Base-by-base conservation (phyloP, 2,329 filamentous ascomycete species). In the Calycina herbarum region DNA sequence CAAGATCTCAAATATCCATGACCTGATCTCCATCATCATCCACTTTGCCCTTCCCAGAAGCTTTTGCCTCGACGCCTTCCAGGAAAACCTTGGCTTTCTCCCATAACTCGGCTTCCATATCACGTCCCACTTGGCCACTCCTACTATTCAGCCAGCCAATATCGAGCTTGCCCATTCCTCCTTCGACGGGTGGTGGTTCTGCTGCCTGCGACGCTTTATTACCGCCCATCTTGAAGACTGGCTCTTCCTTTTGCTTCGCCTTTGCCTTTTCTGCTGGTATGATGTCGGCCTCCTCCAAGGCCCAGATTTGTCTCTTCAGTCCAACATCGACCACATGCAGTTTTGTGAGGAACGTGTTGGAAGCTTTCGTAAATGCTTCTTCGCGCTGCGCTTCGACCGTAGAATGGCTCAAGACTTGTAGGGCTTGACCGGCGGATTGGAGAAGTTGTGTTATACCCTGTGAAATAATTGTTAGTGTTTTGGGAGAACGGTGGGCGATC, bases 81-180 rank as follows among this genome's bases (percentile, higher is more conserved):
- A 91, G 75, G 68, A 90, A 82, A 57, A 78, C 78, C 71, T 82
- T 85, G 51, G 86, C 84, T 70, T 85, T 83, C 40, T 81, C 83
- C 87, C 94, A 90, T 57, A 96, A 79, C 78, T 97, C 92, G 1
- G 86, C 86, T 75, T 96, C 93, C 83, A 94, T 95, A 69, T 92
- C 90, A 73, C 89, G 86, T 64, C 92, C 92, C 27, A 96, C 91
- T 68, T 89, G 89, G 69, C 91, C 90, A 67, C 91, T 92, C 65
- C 92, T 85, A 73, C 92, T 94, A 76, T 97, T 98, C 72, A 98
- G 79, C 86, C 91, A 94, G 38, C 94, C 94, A 15, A 96, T 89
- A 75, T 97, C 94, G 62, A 97, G 81, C 20, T 74, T 75, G 1
- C 84, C 71, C 81, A 82, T 27, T 82, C 86, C 64, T 81, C 78